These are phyloP conservation scores for Magnaporthiopsis incrustans DNA, from an alignment of 2,329 filamentous ascomycete species.

Conservation along the genomic window DNA sequence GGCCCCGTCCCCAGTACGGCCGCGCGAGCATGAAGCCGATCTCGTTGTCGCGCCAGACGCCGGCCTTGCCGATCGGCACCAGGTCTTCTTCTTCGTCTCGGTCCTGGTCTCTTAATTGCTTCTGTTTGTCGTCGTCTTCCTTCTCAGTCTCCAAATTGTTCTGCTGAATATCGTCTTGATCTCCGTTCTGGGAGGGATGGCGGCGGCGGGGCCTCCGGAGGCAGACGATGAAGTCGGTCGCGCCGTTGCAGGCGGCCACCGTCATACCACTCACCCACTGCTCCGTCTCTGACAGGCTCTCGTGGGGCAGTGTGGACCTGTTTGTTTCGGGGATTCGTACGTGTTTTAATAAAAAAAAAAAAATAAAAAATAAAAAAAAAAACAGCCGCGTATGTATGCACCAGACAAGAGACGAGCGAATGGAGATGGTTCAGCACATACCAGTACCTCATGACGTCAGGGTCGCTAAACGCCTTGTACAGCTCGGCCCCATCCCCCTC, in stretches of 20 bases:
- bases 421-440: neutral
- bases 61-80: slow-evolving; percentile 3
- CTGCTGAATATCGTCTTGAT: neutral
- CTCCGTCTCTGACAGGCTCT: slow-evolving; percentile 1
- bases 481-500: slow-evolving; percentile 1
- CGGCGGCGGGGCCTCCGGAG: neutral
- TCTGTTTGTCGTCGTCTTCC: neutral
- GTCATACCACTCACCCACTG: slow-evolving; percentile 4
- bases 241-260: slow-evolving; percentile 5
- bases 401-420: no score
- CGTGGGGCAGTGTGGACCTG: slow-evolving; percentile 6
- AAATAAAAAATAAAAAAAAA: no score
- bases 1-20: slow-evolving; percentile 3
- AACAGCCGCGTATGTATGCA: no score
- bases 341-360: no score
- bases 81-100: neutral
- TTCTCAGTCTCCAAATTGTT: neutral
- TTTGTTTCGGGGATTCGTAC: neutral
- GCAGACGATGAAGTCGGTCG: slow-evolving; percentile 7
- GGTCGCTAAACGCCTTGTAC: slow-evolving; percentile 4
- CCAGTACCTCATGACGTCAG: slow-evolving; percentile 8
- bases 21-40: slow-evolving; percentile 6
- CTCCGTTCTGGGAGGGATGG: neutral
- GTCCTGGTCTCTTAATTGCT: neutral
- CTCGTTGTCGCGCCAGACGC: slow-evolving; percentile 7